A percentile compares a stretch with the other conserved stretches of the same genome.
Conservation (phyloP, 1,284 basidiomycete species). For the Schizophyllum commune region DNA sequence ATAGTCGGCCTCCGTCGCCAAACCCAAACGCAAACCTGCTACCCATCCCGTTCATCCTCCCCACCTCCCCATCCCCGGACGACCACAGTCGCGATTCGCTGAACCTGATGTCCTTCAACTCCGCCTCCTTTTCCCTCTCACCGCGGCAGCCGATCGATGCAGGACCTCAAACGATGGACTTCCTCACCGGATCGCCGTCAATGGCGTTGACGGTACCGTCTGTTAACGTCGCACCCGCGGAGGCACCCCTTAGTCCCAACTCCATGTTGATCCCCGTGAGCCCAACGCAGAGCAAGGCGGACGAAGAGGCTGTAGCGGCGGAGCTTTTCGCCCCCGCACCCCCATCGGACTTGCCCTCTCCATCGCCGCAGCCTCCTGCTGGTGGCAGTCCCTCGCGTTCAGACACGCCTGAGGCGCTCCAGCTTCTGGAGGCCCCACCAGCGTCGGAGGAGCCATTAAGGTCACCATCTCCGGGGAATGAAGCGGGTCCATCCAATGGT, state of each 20-base stretch:
- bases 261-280: background rate
- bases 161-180: background rate
- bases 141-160: background rate
- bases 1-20: conserved; percentile 7
- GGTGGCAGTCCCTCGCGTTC: background rate
- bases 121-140: background rate
- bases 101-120: background rate
- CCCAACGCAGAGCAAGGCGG: background rate
- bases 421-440: background rate
- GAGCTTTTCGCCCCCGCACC: background rate
- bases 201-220: background rate
- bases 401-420: background rate
- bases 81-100: background rate
- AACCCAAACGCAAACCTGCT: conserved; percentile 1
- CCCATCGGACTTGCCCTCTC: background rate
- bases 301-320: background rate
- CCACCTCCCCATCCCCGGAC: background rate
- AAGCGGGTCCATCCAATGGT: background rate
- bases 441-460: background rate
- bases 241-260: background rate
- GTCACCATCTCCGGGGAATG: background rate
- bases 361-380: background rate
- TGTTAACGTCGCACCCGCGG: background rate
- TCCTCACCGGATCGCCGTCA: background rate
- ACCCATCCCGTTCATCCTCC: conserved; percentile 10